These are phyloP conservation scores for Chaetoceros muelleri DNA, from an alignment of 108 stramenopile species.

Conservation along the genomic window DNA sequence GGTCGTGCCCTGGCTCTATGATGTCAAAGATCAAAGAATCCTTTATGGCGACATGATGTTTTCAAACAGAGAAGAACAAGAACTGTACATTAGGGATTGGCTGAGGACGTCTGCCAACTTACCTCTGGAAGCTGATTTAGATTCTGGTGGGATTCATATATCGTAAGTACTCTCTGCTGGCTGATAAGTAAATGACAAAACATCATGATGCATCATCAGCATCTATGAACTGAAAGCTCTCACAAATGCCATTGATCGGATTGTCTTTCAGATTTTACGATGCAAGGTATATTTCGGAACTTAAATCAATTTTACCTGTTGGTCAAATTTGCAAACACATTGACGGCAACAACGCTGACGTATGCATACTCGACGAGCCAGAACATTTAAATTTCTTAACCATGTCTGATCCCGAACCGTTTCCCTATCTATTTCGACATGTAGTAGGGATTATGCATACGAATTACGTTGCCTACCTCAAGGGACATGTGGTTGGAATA, in stretches of 20 bases:
- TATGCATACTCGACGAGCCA: constrained; percentile 83
- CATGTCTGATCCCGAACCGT: constrained; percentile 5
- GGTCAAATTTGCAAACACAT: constrained; percentile 3
- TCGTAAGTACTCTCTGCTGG: not conserved
- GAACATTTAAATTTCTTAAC: constrained; percentile 56
- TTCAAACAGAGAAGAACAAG: constrained; percentile 36
- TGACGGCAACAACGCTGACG: constrained; percentile 21
- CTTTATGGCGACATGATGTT: constrained; percentile 39
- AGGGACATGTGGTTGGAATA: constrained; percentile 15
- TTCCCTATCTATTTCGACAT: constrained; percentile 46
- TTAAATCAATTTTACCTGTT: constrained; percentile 1
- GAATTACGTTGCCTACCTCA: constrained; percentile 63
- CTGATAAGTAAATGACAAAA: no score
- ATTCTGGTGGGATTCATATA: constrained; percentile 31
- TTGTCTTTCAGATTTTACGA: constrained; percentile 9
- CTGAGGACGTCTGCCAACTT: constrained; percentile 37
- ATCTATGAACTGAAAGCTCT: no score
- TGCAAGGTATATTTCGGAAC: not conserved
- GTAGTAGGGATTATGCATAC: constrained; percentile 83
- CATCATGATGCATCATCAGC: no score
- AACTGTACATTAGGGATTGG: constrained; percentile 59
- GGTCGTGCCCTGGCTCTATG: constrained; percentile 61
- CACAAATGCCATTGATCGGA: no score
- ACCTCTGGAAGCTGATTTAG: constrained; percentile 33
- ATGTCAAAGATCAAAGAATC: constrained; percentile 24